These are phyloP conservation scores for Hippophae tibetana DNA, from an alignment of 306 rosid genomes.

Conservation along the genomic window DNA sequence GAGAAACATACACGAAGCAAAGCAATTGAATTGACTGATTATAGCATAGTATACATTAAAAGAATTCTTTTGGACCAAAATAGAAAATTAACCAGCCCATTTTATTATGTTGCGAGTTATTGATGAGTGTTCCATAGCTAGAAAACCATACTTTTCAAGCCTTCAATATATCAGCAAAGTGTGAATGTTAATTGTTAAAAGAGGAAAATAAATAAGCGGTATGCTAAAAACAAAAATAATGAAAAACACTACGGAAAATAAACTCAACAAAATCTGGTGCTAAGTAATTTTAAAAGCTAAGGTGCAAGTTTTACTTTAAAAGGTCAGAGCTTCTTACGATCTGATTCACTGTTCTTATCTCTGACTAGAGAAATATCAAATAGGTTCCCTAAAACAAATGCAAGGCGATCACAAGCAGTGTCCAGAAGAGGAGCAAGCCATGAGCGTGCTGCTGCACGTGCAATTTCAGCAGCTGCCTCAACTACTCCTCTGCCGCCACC, in stretches of 20 bases:
- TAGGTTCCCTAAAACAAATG: conserved; percentile 76
- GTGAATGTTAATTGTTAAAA: not conserved
- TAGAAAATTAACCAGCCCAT: not conserved
- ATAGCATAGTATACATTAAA: too few relatives aligned
- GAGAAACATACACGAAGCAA: too few relatives aligned
- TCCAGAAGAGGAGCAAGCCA: conserved; percentile 99
- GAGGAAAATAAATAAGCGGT: not conserved
- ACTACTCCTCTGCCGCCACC: conserved; percentile 79
- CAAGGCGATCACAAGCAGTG: conserved; percentile 91
- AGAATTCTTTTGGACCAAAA: not conserved
- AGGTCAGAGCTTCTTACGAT: conserved; percentile 38
- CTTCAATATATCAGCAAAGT: not conserved
- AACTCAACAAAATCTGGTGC: not conserved
- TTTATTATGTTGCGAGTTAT: not conserved
- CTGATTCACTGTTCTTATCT: conserved; percentile 48
- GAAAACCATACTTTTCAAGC: not conserved
- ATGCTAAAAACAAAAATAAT: not conserved
- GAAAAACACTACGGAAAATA: not conserved
- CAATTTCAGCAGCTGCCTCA: conserved; percentile 99
- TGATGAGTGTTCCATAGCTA: not conserved
- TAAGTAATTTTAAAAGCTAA: not conserved
- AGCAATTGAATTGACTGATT: too few relatives aligned
- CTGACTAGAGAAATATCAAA: conserved; percentile 85
- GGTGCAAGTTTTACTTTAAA: too few relatives aligned
- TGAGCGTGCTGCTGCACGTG: conserved; percentile 89